phyloP scores from a whole-genome alignment of 805 yeast species.

The Komagataella pastoris region DNA sequence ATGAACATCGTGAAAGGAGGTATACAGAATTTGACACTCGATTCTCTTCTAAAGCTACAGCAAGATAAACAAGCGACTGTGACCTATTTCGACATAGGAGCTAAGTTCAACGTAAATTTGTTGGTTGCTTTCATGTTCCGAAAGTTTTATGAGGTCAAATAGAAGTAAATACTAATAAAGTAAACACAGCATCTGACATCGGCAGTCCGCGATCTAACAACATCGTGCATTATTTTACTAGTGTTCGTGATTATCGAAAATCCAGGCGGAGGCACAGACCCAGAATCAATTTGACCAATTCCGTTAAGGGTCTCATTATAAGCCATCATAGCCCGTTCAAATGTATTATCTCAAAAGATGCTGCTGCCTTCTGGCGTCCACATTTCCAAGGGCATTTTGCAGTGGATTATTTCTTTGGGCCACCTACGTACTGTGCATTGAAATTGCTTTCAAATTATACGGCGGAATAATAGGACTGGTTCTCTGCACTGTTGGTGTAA shows the following conservation, averaged over 20 bases:
- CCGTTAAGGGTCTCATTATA: neutral
- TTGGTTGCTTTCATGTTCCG: constrained; percentile 58
- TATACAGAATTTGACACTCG: constrained; percentile 46
- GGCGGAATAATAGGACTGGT: constrained; percentile 6
- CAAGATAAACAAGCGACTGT: constrained; percentile 48
- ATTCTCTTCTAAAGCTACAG: constrained; percentile 59
- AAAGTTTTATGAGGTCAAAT: constrained; percentile 48
- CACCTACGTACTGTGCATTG: constrained; percentile 21
- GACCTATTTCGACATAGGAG: constrained; percentile 53
- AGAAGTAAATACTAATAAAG: neutral
- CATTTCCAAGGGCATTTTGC: constrained; percentile 38
- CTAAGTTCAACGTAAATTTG: constrained; percentile 52
- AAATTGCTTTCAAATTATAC: constrained; percentile 13
- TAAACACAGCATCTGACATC: neutral
- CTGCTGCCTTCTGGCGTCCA: constrained; percentile 22
- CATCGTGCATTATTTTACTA: neutral
- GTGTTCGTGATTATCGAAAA: neutral
- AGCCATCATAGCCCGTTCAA: neutral
- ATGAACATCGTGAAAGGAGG: constrained; percentile 39
- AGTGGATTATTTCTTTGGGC: constrained; percentile 33
- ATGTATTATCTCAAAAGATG: constrained; percentile 2
- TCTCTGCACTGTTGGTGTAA: constrained; percentile 12
- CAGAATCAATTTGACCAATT: neutral
- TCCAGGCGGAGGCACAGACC: neutral
- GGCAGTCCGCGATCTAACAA: neutral